Base-by-base conservation (phyloP, 768 basidiomycete species). In the Obba rivulosa region DNA sequence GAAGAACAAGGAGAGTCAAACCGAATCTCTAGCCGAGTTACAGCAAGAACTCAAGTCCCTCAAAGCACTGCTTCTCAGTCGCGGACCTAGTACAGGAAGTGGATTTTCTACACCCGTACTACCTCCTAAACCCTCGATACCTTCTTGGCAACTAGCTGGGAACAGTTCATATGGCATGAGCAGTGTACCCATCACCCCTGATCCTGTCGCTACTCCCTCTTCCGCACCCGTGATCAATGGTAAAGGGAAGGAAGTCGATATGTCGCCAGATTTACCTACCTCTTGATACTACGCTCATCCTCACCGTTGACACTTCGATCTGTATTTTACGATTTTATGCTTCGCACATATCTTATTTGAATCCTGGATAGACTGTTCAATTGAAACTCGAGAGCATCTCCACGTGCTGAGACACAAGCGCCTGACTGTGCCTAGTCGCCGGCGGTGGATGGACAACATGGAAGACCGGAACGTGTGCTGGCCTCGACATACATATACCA, bases 21-120 rank as follows among this genome's bases (percentile, higher is more conserved):
- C 80, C 18, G 81, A 86, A 51, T 89, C 92, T 1, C 74, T 97
- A 13, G 69, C 76, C 45, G 95, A 97, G 57, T 74, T 98, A 11
- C 93, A 96, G 58, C 84, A 92, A 56, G 95, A 98, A 62, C 77
- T 98, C 59, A 92, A 93, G 61, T 97, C 94, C 0, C 72, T 98
- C 52, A 97, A 97, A 65, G 82, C 93, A 0, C 75, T 98, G 21
- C 70, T 97, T 8, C 75, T 94, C 8, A 89, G 81, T 54, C 81
- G 87, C 28, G 80, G 85, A 5, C 71, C 84, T 5, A 65, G 67
- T 17, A 59, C 72, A 24, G 57, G 80, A 1, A 74, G 70, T 53
- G 75, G 18, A 70, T 79, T 23, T 0, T 75, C 83, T n/a, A 55
- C 71, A 18, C 64, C 81, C 13, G 72, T 74, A 2, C 61, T 77